Evolutionary conservation across 768 basidiomycete genomes (phyloP), one percentile per base, ranked within the genome.

Genomic region (Agrocybe praecox): DNA sequence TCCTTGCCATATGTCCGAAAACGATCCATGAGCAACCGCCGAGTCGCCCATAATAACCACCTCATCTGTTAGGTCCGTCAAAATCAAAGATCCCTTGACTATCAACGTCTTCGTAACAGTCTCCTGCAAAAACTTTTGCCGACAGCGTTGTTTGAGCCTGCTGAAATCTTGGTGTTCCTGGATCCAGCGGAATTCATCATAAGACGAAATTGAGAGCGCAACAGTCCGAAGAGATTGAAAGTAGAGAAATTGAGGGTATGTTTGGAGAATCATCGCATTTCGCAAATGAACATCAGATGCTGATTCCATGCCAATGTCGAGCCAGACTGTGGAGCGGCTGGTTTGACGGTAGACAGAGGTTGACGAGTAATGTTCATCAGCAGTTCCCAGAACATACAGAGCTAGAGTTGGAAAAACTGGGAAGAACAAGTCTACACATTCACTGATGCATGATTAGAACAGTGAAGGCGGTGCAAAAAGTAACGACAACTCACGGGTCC

Each of bases 1-100:
- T 0, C 81, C 85, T 66, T 82, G 82, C 83, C 83, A 86, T 5
- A 86, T 82, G 63, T 86, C 85, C 26, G 83, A 78, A 54, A 86
- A 87, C 6, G 80, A 76, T 1, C 85, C 85, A 66, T 80, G 77
- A 23, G 73, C 80, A 33, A 82, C 76, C 0, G 84, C 75, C 56
- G 76, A 69, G 46, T 75, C 70, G 1, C 82, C 83, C 17, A 81
- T 66, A 53, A 71, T 74, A 52, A 65, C 69, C 11, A 87, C 77
- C 54, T 82, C 80, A 58, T 85, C 85, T 29, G 84, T 85, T 47
- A 87, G 66, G 60, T 87, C 84, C 42, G 78, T 74, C 55, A 85
- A 61, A 14, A 79, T 63, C 44, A 83, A 65, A 43, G 75, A 74
- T 6, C 78, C 82, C 59, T 80, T 82, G 52, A 86, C 72, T 0